Evolutionary conservation across 2,329 filamentous ascomycete genomes (phyloP), one percentile per base, ranked within the genome.

Genomic region (Colletotrichum tropicicola): DNA sequence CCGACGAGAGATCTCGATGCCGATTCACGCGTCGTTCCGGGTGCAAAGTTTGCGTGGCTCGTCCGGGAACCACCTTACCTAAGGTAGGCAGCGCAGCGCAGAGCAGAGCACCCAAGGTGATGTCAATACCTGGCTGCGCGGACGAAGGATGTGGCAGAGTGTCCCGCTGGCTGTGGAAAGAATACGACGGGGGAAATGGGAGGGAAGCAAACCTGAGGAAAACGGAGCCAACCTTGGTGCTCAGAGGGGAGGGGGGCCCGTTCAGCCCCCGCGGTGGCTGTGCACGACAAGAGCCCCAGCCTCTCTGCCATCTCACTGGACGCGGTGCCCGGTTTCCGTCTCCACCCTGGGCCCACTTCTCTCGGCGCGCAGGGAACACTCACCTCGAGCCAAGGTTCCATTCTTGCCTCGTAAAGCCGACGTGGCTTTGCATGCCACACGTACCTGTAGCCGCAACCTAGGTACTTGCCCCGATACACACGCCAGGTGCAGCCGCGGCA

Each of bases 231-330:
- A n/a, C n/a, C n/a, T n/a, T 60, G 58, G 61, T 43, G 56, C 47
- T 45, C 35, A 35, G 57, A 44, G 48, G 25, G 47, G 47, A 60
- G 43, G 44, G 30, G 28, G 53, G 53, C 55, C 43, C 21, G 12
- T 60, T 63, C 59, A 61, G 61, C 61, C 57, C 61, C 61, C 57
- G 43, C 57, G 28, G 62, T 65, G 62, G 62, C 62, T 65, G 62
- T 65, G 62, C 62, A 35, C 5, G 15, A 30, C 37, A 44, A 61
- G 57, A 56, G 48, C 25, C 44, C 43, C 49, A 61, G 61, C 57
- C 61, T 61, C 57, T 54, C n/a, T 25, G 4, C 13, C 27, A 13
- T 19, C 10, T 23, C 1, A 19, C 30, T 35, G 27, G 27, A 25
- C 21, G 25, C 10, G 12, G 17, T 10, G 17, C n/a, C 10, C 15